phyloP scores from a whole-genome alignment of 129 eudicot genomes.

The Ambrosia artemisiifolia region DNA sequence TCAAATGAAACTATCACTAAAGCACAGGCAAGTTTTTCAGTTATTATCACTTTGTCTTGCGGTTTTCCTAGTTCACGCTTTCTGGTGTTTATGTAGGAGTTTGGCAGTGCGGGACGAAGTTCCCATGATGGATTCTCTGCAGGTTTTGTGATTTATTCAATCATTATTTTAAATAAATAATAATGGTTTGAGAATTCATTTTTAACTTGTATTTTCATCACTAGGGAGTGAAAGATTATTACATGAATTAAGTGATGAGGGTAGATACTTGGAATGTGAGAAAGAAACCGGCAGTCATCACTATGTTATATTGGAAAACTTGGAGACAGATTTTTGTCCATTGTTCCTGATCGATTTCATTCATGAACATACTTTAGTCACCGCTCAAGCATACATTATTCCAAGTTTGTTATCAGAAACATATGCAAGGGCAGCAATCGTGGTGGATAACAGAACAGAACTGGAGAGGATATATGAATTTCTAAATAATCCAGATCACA shows the following conservation, averaged over 20 bases:
- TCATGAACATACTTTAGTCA: conserved; percentile 41
- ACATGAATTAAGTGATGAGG: conserved; percentile 25
- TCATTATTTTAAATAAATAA: background rate
- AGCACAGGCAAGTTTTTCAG: conserved; percentile 38
- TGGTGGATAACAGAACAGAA: conserved; percentile 34
- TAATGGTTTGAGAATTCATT: conserved; percentile 1
- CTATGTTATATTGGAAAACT: conserved; percentile 46
- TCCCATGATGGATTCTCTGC: conserved; percentile 8
- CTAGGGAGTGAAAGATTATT: conserved; percentile 26
- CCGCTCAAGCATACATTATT: conserved; percentile 50
- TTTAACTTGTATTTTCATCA: background rate
- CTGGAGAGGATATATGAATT: conserved; percentile 44
- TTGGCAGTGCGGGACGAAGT: conserved; percentile 17
- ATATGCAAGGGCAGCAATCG: conserved; percentile 59
- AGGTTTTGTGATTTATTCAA: conserved; percentile 37
- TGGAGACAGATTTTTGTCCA: conserved; percentile 60
- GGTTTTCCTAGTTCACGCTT: background rate
- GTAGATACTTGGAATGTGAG: conserved; percentile 54
- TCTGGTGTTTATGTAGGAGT: conserved; percentile 35
- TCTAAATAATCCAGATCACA: conserved; percentile 48
- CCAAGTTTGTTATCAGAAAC: conserved; percentile 43
- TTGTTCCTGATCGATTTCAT: conserved; percentile 45
- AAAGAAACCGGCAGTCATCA: conserved; percentile 26
- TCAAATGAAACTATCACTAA: conserved; percentile 17
- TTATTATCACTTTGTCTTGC: background rate